A percentile compares a stretch with the other conserved stretches of the same genome.
Evolutionary conservation across 208 protist genomes (phyloP).

Genomic region (Trypanosoma avium): DNA sequence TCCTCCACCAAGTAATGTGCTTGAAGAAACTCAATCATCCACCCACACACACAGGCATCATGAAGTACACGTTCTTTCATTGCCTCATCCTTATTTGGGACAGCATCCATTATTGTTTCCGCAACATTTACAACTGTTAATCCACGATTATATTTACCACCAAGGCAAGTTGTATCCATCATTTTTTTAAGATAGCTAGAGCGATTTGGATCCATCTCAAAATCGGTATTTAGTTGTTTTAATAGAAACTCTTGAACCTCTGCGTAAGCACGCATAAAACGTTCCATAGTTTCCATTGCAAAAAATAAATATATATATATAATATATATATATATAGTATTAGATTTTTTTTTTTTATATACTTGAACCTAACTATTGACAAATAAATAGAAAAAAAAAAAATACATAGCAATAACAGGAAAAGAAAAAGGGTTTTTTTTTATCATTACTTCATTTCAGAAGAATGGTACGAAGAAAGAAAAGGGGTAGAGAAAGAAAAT

Average conservation of each 20-base stretch:
- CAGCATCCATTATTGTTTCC: slow-evolving; percentile 35
- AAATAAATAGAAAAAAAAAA: too few species aligned
- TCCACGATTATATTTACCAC: slow-evolving; percentile 91
- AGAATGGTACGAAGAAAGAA: too few species aligned
- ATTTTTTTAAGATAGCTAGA: slow-evolving; percentile 74
- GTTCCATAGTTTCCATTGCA: slow-evolving; percentile 54
- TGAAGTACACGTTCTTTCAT: slow-evolving; percentile 55
- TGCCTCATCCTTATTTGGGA: slow-evolving; percentile 26
- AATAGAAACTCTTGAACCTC: slow-evolving; percentile 77
- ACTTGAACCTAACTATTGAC: too few species aligned
- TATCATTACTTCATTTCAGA: too few species aligned
- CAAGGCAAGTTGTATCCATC: slow-evolving; percentile 84
- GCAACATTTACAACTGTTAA: slow-evolving; percentile 81
- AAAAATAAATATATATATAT: neutral
- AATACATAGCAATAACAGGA: too few species aligned
- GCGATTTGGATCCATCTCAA: slow-evolving; percentile 78
- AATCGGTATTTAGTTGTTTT: slow-evolving; percentile 38
- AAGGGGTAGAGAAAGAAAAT: too few species aligned
- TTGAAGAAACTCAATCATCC: slow-evolving; percentile 95
- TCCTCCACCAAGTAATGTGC: slow-evolving; percentile 97
- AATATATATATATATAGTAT: too few species aligned
- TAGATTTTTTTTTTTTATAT: too few species aligned
- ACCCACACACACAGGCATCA: slow-evolving; percentile 93
- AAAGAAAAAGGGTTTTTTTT: too few species aligned
- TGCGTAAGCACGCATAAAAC: slow-evolving; percentile 76